These are phyloP conservation scores for Scedosporium apiospermum DNA, from an alignment of 2,329 filamentous ascomycete species.

Conservation along the genomic window DNA sequence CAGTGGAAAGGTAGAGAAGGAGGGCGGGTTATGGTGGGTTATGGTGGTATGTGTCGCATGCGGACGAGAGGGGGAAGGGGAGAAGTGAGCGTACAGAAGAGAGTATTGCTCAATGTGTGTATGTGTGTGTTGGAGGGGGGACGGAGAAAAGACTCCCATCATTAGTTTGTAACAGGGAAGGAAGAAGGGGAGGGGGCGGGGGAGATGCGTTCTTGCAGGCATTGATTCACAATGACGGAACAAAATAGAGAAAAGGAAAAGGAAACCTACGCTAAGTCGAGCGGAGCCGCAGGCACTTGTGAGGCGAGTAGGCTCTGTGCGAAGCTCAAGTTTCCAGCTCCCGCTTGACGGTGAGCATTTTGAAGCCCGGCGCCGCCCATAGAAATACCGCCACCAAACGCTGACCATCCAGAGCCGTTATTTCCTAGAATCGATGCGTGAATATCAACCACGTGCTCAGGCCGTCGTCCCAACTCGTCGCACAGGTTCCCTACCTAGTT, in stretches of 20 bases:
- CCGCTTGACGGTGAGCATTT: slow-evolving; percentile 43
- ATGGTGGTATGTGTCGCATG: too few species aligned
- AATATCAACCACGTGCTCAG: neutral
- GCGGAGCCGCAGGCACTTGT: slow-evolving; percentile 45
- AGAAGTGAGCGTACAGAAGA: too few species aligned
- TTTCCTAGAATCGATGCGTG: neutral
- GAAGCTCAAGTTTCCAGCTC: slow-evolving; percentile 50
- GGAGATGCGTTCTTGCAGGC: neutral
- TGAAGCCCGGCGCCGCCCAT: slow-evolving; percentile 48
- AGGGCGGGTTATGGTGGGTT: too few species aligned
- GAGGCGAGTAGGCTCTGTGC: slow-evolving; percentile 56
- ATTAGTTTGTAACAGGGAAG: neutral
- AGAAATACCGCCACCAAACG: slow-evolving; percentile 49
- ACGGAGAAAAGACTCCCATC: neutral
- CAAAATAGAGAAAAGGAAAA: neutral
- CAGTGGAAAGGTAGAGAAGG: neutral
- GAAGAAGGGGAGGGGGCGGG: neutral
- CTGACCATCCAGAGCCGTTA: slow-evolving; percentile 41
- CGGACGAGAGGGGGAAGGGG: too few species aligned
- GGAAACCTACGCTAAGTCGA: slow-evolving; percentile 56
- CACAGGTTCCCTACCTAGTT: slow-evolving; percentile 41
- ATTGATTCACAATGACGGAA: neutral
- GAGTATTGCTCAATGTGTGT: too few species aligned
- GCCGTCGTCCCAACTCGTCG: neutral
- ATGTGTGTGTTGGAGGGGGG: too few species aligned